Percentiles rank a stretch among this genome's conserved stretches.
Evolutionary conservation across 805 yeast species (phyloP).

Genomic region (Phaffomyces thermotolerans): DNA sequence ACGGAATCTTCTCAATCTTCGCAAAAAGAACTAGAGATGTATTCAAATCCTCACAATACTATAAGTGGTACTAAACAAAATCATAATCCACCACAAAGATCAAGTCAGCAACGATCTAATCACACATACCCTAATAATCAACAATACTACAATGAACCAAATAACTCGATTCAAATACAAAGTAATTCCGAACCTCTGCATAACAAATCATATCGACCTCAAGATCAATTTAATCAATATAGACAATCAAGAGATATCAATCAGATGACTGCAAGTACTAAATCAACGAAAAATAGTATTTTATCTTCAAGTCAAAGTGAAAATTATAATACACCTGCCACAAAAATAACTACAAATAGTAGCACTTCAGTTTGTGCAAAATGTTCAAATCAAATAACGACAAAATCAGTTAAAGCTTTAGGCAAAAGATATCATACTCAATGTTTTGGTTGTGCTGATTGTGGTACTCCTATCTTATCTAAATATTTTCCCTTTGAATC

Average conservation of each 20-base stretch:
- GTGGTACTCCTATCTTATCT: conserved; percentile 72
- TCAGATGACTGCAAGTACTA: not conserved
- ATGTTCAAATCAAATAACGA: conserved; percentile 47
- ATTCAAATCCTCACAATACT: not conserved
- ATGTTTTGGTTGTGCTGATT: conserved; percentile 82
- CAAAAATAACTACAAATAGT: not conserved
- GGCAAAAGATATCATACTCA: conserved; percentile 75
- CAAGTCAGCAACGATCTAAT: not conserved
- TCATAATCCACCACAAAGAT: not conserved
- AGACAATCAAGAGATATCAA: conserved; percentile 8
- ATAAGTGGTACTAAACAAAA: not conserved
- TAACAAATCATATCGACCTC: conserved; percentile 2
- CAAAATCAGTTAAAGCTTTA: conserved; percentile 84
- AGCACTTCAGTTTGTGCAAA: conserved; percentile 34
- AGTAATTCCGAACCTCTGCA: not conserved
- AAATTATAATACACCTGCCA: conserved; percentile 8
- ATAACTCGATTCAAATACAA: not conserved
- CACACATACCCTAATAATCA: not conserved
- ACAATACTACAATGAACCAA: not conserved
- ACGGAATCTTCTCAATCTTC: not conserved
- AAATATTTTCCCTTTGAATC: conserved; percentile 81
- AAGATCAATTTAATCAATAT: conserved; percentile 1
- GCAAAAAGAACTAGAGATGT: not conserved
- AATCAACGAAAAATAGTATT: conserved; percentile 8
- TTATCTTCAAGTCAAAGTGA: not conserved